Base-by-base conservation (phyloP, 768 basidiomycete genomes). In the Amanita muscaria region DNA sequence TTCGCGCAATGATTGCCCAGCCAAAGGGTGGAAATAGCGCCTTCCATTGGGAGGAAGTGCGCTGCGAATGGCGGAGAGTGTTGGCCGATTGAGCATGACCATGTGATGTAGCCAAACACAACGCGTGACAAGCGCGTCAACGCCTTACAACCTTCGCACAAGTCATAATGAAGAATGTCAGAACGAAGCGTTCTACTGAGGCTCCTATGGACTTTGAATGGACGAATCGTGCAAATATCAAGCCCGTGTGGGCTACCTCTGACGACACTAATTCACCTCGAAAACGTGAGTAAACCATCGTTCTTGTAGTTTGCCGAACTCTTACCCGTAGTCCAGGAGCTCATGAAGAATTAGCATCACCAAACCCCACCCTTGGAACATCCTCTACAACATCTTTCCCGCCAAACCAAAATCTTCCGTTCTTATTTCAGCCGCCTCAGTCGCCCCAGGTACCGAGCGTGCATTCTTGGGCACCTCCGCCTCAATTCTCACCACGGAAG, bases 201-300 rank as follows among this genome's bases (percentile, higher is more conserved):
- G 84, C 82, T 3, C 88, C 88, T 3, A 91, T 91, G 88, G 88
- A 91, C 62, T 91, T 80, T 62, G 79, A 89, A 59, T 89, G 81
- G 67, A 89, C 87, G 7, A 77, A 79, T 52, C 73, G 86, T 19
- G 72, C 76, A 44, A 58, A 62, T 29, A 63, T 69, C 45, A 76
- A 68, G 56, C 77, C 80, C 2, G 75, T 70, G 2, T 86, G 83
- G 84, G 74, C 72, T 24, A 49, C 56, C 18, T 44, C 50, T 16
- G 72, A 76, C 19, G 72, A 76, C 39, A 56, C 68, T n/a, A 69
- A 61, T 53, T 74, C 78, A 19, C 74, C 80, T 25, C 69, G 71
- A 55, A 88, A 88, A 74, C 80, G 84, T 88, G 67, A 55, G 77
- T 65, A 16, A 24, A 14, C 43, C 29, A 41, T 24, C 40, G 30